Percentiles rank a stretch among this genome's conserved stretches.
phyloP scores from a whole-genome alignment of 768 basidiomycete species.

The Leccinum arenicola region DNA sequence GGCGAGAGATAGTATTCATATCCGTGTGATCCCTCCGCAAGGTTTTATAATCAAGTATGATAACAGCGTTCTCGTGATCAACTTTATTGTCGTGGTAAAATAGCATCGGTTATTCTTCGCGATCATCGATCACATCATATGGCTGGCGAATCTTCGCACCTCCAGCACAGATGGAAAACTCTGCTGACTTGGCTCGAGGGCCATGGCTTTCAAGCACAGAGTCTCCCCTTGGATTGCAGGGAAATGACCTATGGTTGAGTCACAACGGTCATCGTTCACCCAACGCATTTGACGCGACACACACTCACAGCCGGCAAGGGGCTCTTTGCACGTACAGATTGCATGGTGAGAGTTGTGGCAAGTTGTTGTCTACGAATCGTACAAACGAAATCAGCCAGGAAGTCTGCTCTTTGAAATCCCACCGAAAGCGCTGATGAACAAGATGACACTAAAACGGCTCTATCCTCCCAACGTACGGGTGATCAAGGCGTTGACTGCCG shows the following conservation, averaged over 20 bases:
- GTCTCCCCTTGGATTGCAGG: slow-evolving; percentile 51
- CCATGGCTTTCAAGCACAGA: slow-evolving; percentile 45
- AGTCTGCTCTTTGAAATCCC: slow-evolving; percentile 70
- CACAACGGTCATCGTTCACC: slow-evolving; percentile 4
- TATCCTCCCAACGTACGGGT: slow-evolving; percentile 42
- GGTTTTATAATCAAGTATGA: background rate
- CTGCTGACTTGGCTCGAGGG: slow-evolving; percentile 53
- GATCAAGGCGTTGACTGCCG: slow-evolving; percentile 47
- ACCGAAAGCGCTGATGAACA: slow-evolving; percentile 66
- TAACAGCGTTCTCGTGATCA: background rate
- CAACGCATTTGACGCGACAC: slow-evolving; percentile 6
- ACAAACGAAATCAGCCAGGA: slow-evolving; percentile 40
- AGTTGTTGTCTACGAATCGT: background rate
- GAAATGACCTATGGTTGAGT: slow-evolving; percentile 48
- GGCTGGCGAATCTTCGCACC: slow-evolving; percentile 1
- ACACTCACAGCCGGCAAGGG: slow-evolving; percentile 60
- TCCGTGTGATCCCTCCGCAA: slow-evolving; percentile 6
- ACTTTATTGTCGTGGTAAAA: background rate
- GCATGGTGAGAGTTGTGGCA: slow-evolving; percentile 36
- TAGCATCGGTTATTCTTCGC: background rate
- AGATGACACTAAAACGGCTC: slow-evolving; percentile 56
- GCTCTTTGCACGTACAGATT: slow-evolving; percentile 50
- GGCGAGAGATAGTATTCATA: background rate
- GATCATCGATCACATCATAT: slow-evolving; percentile 1
- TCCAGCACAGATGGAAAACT: slow-evolving; percentile 38